Conservation (phyloP, 495 filamentous ascomycete species). For the Neurospora tetraspora region DNA sequence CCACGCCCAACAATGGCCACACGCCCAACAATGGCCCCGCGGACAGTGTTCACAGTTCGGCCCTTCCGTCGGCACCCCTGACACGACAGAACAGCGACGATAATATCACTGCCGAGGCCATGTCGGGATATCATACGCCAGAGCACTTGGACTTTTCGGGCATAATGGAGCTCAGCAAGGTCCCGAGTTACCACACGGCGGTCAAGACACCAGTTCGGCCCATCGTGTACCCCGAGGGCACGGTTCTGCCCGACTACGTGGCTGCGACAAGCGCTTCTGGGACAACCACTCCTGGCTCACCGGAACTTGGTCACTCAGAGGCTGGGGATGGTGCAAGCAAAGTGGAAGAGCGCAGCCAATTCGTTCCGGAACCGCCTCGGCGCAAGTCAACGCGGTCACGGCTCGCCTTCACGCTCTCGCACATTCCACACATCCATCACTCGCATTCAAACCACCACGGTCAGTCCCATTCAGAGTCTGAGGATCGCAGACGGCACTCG, state of each 20-base stretch:
- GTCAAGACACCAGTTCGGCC: conserved; percentile 47
- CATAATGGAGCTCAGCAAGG: conserved; percentile 55
- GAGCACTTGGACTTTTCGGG: conserved; percentile 55
- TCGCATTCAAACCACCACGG: background rate
- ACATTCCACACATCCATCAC: background rate
- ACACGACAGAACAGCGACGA: conserved; percentile 58
- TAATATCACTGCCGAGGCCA: conserved; percentile 18
- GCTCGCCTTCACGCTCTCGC: background rate
- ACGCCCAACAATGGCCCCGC: conserved; percentile 21
- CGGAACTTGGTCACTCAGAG: background rate
- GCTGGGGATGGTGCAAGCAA: background rate
- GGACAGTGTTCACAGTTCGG: conserved; percentile 19
- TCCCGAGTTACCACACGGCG: conserved; percentile 75
- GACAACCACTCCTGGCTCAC: background rate
- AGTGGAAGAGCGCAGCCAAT: background rate
- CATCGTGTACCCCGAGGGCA: conserved; percentile 13
- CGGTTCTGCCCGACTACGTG: conserved; percentile 30
- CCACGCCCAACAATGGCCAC: conserved; percentile 19
- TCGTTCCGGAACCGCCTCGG: background rate
- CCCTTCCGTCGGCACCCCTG: conserved; percentile 25
- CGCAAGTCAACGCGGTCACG: background rate
- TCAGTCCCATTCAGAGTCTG: background rate
- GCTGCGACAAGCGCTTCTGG: conserved; percentile 31
- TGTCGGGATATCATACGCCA: conserved; percentile 24
- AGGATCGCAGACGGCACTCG: background rate